Evolutionary conservation across 2,329 filamentous ascomycete species (phyloP).

Genomic region (Apiospora malaysiana): DNA sequence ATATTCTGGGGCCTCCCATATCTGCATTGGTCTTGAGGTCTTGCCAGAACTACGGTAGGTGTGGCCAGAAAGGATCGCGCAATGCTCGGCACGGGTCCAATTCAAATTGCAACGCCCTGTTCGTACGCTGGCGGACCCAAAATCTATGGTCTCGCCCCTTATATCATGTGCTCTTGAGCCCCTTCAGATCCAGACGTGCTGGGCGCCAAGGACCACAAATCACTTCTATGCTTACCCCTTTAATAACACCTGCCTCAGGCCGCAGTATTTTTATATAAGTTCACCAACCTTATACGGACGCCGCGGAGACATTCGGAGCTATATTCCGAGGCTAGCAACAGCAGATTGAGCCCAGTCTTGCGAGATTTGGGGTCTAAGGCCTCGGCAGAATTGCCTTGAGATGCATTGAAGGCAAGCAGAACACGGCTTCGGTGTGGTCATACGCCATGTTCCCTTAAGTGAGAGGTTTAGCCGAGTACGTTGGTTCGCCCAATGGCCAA

Average conservation of each 20-base stretch:
- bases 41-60: neutral
- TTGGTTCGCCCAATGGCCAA: conserved; percentile 28
- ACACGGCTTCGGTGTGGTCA: neutral
- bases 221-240: neutral
- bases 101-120: neutral
- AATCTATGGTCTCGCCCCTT: neutral
- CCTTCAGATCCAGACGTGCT: neutral
- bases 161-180: neutral
- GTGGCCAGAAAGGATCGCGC: neutral
- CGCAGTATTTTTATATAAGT: neutral
- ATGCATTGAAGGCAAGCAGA: neutral
- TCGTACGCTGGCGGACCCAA: neutral
- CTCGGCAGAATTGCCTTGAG: neutral
- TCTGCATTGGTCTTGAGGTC: neutral
- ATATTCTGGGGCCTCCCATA: neutral
- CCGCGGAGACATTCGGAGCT: neutral
- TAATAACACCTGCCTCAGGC: too few species aligned
- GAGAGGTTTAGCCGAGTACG: conserved; percentile 30
- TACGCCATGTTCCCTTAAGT: conserved; percentile 14
- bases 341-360: neutral
- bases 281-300: neutral
- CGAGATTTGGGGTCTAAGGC: neutral
- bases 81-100: neutral
- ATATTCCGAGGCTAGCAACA: conserved; percentile 1
- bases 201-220: neutral